phyloP scores from a whole-genome alignment of 108 stramenopile species.

The Stephanodiscus triporus region DNA sequence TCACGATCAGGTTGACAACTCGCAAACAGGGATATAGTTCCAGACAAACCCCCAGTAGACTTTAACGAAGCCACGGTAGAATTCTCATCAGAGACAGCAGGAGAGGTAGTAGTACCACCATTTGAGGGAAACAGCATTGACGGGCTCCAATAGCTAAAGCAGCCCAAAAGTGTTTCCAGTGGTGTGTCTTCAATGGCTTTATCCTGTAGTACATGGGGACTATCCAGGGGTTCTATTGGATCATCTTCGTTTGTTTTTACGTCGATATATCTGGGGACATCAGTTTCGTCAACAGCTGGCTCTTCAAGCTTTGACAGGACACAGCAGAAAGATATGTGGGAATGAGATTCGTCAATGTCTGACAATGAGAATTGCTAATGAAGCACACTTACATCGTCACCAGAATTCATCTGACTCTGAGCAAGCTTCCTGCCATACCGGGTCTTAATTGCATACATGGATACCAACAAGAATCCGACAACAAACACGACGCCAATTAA shows the following conservation, averaged over 20 bases:
- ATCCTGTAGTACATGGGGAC: background rate
- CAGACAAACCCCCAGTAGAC: background rate
- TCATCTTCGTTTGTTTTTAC: background rate
- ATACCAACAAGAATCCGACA: background rate
- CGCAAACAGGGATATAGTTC: slow-evolving; percentile 3
- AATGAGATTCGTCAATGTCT: background rate
- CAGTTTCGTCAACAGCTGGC: background rate
- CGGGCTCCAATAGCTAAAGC: background rate
- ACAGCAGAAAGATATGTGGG: background rate
- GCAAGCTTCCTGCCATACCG: background rate
- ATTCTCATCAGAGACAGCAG: background rate
- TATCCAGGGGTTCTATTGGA: background rate
- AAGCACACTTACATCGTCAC: slow-evolving; percentile 12
- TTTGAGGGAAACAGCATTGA: background rate
- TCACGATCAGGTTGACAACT: too few species aligned
- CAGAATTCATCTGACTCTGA: background rate
- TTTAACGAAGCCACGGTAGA: background rate
- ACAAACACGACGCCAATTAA: background rate
- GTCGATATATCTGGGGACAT: slow-evolving; percentile 3
- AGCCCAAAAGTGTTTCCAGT: background rate
- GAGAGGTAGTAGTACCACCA: too few species aligned
- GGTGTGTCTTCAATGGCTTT: background rate
- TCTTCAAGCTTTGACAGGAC: slow-evolving; percentile 5
- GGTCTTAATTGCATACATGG: slow-evolving; percentile 6
- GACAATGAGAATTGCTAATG: background rate